Evolutionary conservation across 2,329 filamentous ascomycete species (phyloP).

Genomic region (Sporothrix pseudoabietina): DNA sequence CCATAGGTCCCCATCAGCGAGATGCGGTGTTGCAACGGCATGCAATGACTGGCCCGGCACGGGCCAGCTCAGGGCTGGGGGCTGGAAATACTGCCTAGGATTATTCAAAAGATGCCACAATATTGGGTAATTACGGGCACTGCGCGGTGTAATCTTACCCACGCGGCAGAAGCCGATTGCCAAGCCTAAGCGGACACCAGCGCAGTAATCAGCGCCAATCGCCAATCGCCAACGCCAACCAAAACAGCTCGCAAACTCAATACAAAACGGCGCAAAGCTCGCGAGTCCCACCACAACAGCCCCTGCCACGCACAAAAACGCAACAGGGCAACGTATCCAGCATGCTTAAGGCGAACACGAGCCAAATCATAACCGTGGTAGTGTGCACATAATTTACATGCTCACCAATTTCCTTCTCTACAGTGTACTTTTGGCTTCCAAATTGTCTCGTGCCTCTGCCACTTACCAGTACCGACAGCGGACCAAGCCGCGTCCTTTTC

Average conservation of each 20-base stretch:
- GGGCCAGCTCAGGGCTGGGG: constrained; percentile 9
- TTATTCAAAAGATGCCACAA: too few relatives aligned
- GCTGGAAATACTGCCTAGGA: neutral
- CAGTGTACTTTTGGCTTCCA: neutral
- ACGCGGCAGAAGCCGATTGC: neutral
- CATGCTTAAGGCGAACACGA: neutral
- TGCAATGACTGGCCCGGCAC: constrained; percentile 11
- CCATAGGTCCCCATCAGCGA: neutral
- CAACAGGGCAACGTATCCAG: neutral
- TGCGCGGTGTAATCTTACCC: constrained; percentile 24
- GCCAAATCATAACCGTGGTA: neutral
- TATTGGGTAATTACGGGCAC: constrained; percentile 18
- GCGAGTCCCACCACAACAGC: neutral
- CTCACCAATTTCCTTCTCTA: neutral
- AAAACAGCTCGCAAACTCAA: constrained; percentile 8
- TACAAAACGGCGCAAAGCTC: neutral
- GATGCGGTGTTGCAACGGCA: constrained; percentile 6
- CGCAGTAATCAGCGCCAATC: neutral
- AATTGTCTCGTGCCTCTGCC: neutral
- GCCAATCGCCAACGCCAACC: neutral
- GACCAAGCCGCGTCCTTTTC: neutral
- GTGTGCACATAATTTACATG: constrained; percentile 2
- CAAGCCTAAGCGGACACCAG: neutral
- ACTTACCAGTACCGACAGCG: neutral
- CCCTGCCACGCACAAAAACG: neutral